phyloP scores from a whole-genome alignment of 2,329 filamentous ascomycete genomes.

The Tolypocladium album region DNA sequence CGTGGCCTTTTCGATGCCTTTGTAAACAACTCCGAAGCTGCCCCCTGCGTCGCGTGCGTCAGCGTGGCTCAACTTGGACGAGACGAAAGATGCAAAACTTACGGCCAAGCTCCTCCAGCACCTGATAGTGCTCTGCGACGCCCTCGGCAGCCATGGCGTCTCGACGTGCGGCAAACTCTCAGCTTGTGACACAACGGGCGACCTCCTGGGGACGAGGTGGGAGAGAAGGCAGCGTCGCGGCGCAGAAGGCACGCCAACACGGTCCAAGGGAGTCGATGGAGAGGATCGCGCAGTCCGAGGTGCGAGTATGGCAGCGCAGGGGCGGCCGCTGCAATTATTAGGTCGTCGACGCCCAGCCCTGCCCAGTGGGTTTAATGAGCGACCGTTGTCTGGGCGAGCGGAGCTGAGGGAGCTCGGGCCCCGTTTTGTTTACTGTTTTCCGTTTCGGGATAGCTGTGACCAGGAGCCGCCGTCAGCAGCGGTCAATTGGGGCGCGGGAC shows the following conservation, averaged over 20 bases:
- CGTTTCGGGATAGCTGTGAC: conserved; percentile 24
- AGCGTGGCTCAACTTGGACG: not conserved
- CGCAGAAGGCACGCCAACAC: not conserved
- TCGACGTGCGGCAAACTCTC: conserved; percentile 13
- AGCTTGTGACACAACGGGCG: not conserved
- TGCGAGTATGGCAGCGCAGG: not conserved
- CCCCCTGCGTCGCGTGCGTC: conserved; percentile 50
- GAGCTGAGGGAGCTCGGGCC: conserved; percentile 17
- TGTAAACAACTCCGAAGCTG: conserved; percentile 95
- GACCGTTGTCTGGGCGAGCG: conserved; percentile 25
- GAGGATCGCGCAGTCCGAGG: not conserved
- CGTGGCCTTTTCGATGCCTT: conserved; percentile 82
- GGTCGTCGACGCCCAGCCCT: not conserved
- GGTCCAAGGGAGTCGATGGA: conserved; percentile 1
- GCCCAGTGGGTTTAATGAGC: conserved; percentile 5
- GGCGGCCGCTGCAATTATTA: not conserved
- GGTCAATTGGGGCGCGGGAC: conserved; percentile 3
- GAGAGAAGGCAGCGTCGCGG: not conserved
- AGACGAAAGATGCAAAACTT: conserved; percentile 28
- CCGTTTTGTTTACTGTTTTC: conserved; percentile 30
- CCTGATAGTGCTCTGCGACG: conserved; percentile 81
- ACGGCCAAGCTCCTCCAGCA: conserved; percentile 94
- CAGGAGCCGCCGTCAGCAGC: conserved; percentile 8
- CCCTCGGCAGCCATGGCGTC: conserved; percentile 45
- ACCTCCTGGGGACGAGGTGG: not conserved